Evolutionary conservation across 2,329 filamentous ascomycete genomes (phyloP), one percentile per base, ranked within the genome.

Genomic region (Sporothrix schenckii): DNA sequence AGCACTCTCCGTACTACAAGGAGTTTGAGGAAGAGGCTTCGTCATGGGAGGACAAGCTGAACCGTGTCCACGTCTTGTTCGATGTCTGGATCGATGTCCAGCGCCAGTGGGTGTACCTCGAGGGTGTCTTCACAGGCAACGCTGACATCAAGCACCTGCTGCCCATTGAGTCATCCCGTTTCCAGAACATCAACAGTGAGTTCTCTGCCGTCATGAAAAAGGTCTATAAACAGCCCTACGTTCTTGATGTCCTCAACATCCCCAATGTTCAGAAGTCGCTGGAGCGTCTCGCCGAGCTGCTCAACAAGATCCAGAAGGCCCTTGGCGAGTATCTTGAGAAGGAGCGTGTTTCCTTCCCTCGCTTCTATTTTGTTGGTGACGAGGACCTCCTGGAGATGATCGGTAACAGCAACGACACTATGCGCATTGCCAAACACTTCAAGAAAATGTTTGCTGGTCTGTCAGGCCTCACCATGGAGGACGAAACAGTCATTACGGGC

Each of bases 31-130:
- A 99, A 76, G 95, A 99, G 76, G 96, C 96, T 7, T 91, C 93
- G 0, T 88, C 91, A 0, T 99, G 95, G 95, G 96, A 99, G 81
- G 96, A 99, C 81, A 97, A 97, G 79, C 86, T 99, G 34, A 99
- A 98, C 79, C 89, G 95, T 60, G 93, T 99, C 2, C 95, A 99
- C 78, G 93, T 99, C 19, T 86, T 99, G 11, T 99, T 99, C 77
- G 95, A 99, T 79, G 94, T 99, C 19, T 99, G 96, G 96, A 99
- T 99, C 76, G 96, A 99, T 81, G 96, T 99, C n/a, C 95, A 99
- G 80, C 91, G 96, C 72, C 95, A 99, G 82, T 99, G 95, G 95
- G 95, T 99, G 9, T 99, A 99, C 79, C 88, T 99, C 5, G 96
- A 99, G 81, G 95, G 95, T 74, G 95, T 99, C 47, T 99, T 99